Evolutionary conservation across 495 filamentous ascomycete genomes (phyloP), one percentile per base, ranked within the genome.

Genomic region (Neurospora tetrasperma): DNA sequence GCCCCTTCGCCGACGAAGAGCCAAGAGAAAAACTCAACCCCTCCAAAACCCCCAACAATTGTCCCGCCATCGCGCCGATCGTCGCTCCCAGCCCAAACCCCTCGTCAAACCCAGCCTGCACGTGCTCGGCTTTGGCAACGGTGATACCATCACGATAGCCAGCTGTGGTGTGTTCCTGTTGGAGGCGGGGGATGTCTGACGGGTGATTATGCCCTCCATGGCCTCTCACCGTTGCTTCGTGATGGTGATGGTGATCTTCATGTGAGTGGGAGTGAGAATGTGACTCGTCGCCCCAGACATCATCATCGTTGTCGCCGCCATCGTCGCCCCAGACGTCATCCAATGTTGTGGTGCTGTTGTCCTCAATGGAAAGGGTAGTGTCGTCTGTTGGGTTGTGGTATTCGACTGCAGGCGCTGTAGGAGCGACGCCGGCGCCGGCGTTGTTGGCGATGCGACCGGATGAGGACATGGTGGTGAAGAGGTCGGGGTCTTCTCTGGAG

Each of bases 81-180:
- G 89, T 86, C 4, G 93, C 94, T 42, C 95, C 96, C 3, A 97
- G 84, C 2, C 85, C 80, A 73, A 92, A 98, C 0, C 94, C 94
- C 71, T 94, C 91, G 79, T 98, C 96, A 78, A 98, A 98, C 8
- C 96, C 95, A 20, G 81, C 80, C 78, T 98, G 95, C 14, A 96
- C 86, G 74, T 86, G 87, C 69, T 84, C 75, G 16, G 84, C 82
- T 80, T 97, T 98, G 23, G 90, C 91, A 4, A 79, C 76, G 4
- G 91, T 84, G 74, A 98, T 89, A 72, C 96, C 95, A 74, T 95
- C 93, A 73, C 95, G 90, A 82, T 98, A 98, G 69, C 96, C 95
- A n/a, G 91, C 89, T 9, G 90, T 97, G 42, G 88, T 86, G 80
- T 98, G 94, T 73, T 89, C 89, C 54, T 86, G 83, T 73, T 89